Conservation (phyloP, 495 filamentous ascomycete species). For the Gamarada debralockiae region DNA sequence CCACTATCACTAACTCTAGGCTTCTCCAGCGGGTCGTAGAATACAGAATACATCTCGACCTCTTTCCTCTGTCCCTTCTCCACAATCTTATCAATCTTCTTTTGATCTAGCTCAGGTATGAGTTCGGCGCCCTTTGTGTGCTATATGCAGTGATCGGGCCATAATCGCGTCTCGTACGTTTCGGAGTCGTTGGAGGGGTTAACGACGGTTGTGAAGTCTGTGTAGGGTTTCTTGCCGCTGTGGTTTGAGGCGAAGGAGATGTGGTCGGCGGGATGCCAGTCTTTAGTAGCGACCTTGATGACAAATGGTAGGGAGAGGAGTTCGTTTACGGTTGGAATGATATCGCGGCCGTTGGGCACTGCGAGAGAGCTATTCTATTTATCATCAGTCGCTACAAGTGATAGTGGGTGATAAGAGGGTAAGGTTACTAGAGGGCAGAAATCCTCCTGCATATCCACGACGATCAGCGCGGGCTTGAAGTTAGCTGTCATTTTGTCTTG, state of each 20-base stretch:
- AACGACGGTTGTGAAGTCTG: constrained; percentile 53
- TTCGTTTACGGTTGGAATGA: constrained; percentile 67
- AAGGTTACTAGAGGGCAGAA: constrained; percentile 86
- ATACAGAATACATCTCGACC: constrained; percentile 91
- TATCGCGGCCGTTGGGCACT: constrained; percentile 64
- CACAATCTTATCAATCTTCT: constrained; percentile 57
- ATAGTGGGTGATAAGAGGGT: background rate
- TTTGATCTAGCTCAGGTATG: constrained; percentile 64
- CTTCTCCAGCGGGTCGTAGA: constrained; percentile 61
- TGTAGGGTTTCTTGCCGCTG: constrained; percentile 60
- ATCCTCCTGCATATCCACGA: constrained; percentile 93
- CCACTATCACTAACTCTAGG: constrained; percentile 54
- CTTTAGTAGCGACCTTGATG: constrained; percentile 76
- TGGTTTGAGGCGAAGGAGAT: constrained; percentile 90
- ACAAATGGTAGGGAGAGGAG: constrained; percentile 72
- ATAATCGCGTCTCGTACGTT: constrained; percentile 65
- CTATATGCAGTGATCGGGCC: constrained; percentile 88
- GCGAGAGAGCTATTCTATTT: constrained; percentile 76
- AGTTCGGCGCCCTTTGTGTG: constrained; percentile 68
- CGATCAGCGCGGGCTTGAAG: constrained; percentile 58
- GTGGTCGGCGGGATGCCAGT: constrained; percentile 83
- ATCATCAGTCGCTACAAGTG: background rate
- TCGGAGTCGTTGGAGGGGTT: constrained; percentile 66
- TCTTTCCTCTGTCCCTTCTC: constrained; percentile 71
- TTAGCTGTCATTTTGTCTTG: too few relatives aligned